Evolutionary conservation across 768 basidiomycete species (phyloP).

Genomic region (Suillus luteus): DNA sequence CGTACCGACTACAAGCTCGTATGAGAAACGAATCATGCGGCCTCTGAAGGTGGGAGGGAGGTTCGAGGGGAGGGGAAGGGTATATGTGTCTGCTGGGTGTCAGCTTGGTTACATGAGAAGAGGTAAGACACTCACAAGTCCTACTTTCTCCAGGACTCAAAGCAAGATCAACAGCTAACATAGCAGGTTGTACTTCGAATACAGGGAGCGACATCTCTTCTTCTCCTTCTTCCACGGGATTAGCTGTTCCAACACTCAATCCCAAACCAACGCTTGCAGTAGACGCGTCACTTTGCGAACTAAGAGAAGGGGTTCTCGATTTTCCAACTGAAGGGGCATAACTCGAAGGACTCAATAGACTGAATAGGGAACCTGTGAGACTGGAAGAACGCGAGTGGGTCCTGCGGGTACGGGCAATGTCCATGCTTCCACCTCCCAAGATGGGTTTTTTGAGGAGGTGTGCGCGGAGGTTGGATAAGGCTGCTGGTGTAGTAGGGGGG

Average conservation of each 20-base stretch:
- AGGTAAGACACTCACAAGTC: slow-evolving; percentile 54
- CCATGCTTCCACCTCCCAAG: slow-evolving; percentile 79
- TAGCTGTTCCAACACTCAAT: background rate
- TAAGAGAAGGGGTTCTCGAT: slow-evolving; percentile 27
- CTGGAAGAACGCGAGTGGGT: slow-evolving; percentile 48
- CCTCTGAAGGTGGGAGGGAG: slow-evolving; percentile 93
- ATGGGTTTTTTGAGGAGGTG: slow-evolving; percentile 46
- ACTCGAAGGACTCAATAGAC: slow-evolving; percentile 34
- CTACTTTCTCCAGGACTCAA: slow-evolving; percentile 83
- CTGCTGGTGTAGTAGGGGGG: slow-evolving; percentile 44
- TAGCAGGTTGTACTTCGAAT: slow-evolving; percentile 80
- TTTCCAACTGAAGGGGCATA: slow-evolving; percentile 17
- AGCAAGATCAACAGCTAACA: slow-evolving; percentile 86
- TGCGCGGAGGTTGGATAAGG: slow-evolving; percentile 52
- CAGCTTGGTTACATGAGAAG: background rate
- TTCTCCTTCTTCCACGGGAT: slow-evolving; percentile 46
- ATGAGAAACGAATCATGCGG: slow-evolving; percentile 80
- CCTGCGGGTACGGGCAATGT: slow-evolving; percentile 52
- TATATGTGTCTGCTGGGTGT: slow-evolving; percentile 68
- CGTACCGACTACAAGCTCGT: slow-evolving; percentile 87
- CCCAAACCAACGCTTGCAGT: slow-evolving; percentile 28
- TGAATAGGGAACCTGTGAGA: slow-evolving; percentile 51
- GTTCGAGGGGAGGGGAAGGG: slow-evolving; percentile 68
- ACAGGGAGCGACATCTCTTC: slow-evolving; percentile 76
- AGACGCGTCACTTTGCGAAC: slow-evolving; percentile 16